Evolutionary conservation across 768 basidiomycete species (phyloP).

Genomic region (Boletus subcaerulescens): DNA sequence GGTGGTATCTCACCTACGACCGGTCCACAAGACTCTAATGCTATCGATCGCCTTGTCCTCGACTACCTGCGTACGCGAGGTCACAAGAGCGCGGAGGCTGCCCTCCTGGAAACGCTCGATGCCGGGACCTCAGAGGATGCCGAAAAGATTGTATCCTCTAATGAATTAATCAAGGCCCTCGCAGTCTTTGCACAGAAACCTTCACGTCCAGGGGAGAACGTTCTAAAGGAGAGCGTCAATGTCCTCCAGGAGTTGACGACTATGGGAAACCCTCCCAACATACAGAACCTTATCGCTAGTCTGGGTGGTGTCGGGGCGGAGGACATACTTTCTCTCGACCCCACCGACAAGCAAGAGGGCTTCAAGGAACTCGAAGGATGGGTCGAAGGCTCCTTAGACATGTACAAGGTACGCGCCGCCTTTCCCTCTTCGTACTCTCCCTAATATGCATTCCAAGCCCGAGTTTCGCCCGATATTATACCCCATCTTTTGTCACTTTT

Average conservation of each 20-base stretch:
- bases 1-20: constrained; percentile 32
- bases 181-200: constrained; percentile 72
- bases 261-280: constrained; percentile 67
- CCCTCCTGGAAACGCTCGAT: constrained; percentile 40
- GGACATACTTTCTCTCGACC: constrained; percentile 76
- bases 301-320: constrained; percentile 79
- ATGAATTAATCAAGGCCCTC: constrained; percentile 52
- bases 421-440: neutral
- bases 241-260: constrained; percentile 67
- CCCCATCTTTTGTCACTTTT: constrained; percentile 97
- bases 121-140: constrained; percentile 32
- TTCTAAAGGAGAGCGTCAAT: constrained; percentile 60
- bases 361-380: constrained; percentile 83
- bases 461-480: constrained; percentile 93
- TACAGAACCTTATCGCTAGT: constrained; percentile 73
- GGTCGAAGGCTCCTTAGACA: constrained; percentile 88
- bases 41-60: constrained; percentile 40
- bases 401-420: constrained; percentile 68
- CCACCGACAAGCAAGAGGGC: constrained; percentile 82
- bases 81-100: constrained; percentile 43
- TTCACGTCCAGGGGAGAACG: constrained; percentile 64
- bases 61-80: constrained; percentile 50
- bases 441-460: constrained; percentile 50
- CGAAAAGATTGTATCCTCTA: constrained; percentile 42
- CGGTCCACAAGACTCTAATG: constrained; percentile 28